Conservation (phyloP, 2,329 filamentous ascomycete genomes). For the Exserohilum rostratum region DNA sequence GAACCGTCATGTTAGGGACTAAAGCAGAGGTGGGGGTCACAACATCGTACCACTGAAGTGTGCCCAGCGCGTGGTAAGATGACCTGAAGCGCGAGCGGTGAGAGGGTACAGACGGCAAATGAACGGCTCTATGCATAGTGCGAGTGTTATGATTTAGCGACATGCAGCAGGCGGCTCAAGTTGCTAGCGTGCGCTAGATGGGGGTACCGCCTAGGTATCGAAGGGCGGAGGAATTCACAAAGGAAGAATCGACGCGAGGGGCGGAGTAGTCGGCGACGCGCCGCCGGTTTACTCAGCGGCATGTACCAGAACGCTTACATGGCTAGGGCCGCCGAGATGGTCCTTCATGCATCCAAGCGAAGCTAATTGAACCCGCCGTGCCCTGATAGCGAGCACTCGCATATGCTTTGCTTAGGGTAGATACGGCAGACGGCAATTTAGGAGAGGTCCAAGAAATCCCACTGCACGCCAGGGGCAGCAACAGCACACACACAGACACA, state of each 20-base stretch:
- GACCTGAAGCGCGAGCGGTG: not conserved
- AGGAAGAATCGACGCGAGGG: not conserved
- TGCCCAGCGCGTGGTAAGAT: not conserved
- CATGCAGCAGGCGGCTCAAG: not conserved
- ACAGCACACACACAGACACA: no score
- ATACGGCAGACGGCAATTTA: no score
- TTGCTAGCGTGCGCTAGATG: not conserved
- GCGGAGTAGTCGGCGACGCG: not conserved
- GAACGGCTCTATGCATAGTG: slow-evolving; percentile 3
- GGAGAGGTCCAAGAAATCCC: no score
- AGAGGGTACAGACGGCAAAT: slow-evolving; percentile 1
- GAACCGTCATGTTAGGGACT: not conserved
- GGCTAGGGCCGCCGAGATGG: not conserved
- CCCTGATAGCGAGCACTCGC: not conserved
- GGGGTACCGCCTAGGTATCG: not conserved
- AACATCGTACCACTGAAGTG: not conserved
- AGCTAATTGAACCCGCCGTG: not conserved
- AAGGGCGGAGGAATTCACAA: not conserved
- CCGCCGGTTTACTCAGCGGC: not conserved
- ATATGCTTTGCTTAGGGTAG: not conserved
- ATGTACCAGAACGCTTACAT: not conserved
- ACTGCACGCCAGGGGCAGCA: no score
- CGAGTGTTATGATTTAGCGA: not conserved
- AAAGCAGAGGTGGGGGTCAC: not conserved
- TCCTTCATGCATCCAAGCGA: not conserved